phyloP scores from a whole-genome alignment of 306 rosid species.

The Prinsepia uniflora region DNA sequence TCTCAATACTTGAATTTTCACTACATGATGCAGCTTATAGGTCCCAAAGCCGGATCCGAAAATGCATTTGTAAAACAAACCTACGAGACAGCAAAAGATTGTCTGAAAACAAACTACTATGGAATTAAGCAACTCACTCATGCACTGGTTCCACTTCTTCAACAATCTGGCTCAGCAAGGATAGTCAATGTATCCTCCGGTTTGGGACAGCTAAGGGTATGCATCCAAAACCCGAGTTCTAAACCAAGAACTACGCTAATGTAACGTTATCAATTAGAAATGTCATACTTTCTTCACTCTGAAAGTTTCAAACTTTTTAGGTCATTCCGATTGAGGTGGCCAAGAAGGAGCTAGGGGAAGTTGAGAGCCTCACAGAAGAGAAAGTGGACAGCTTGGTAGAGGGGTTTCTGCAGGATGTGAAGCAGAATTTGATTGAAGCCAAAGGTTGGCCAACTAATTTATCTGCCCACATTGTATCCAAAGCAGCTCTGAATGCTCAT shows the following conservation, averaged over 20 bases:
- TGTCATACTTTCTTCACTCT: background rate
- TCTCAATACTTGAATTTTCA: no score
- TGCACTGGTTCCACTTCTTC: slow-evolving; percentile 44
- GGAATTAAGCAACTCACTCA: slow-evolving; percentile 33
- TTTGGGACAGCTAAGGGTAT: slow-evolving; percentile 35
- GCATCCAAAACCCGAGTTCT: background rate
- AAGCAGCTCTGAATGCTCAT: slow-evolving; percentile 44
- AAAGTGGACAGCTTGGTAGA: slow-evolving; percentile 35
- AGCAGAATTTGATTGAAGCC: slow-evolving; percentile 35
- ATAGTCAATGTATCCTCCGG: slow-evolving; percentile 40
- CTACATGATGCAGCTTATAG: background rate
- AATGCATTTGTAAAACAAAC: background rate
- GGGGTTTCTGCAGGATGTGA: slow-evolving; percentile 32
- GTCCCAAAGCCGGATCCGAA: slow-evolving; percentile 14
- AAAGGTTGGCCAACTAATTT: slow-evolving; percentile 38
- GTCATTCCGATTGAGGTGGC: background rate
- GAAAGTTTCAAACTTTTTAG: background rate
- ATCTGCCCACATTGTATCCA: slow-evolving; percentile 36
- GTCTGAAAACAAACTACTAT: slow-evolving; percentile 40
- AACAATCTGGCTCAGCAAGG: slow-evolving; percentile 42
- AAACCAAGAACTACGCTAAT: background rate
- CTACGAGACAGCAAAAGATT: slow-evolving; percentile 25
- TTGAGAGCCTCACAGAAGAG: slow-evolving; percentile 40
- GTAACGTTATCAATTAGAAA: no score
- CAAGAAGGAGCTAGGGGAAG: slow-evolving; percentile 23